These are phyloP conservation scores for Exobasidium rhododendri DNA, from an alignment of 1,284 basidiomycete genomes.

Conservation along the genomic window DNA sequence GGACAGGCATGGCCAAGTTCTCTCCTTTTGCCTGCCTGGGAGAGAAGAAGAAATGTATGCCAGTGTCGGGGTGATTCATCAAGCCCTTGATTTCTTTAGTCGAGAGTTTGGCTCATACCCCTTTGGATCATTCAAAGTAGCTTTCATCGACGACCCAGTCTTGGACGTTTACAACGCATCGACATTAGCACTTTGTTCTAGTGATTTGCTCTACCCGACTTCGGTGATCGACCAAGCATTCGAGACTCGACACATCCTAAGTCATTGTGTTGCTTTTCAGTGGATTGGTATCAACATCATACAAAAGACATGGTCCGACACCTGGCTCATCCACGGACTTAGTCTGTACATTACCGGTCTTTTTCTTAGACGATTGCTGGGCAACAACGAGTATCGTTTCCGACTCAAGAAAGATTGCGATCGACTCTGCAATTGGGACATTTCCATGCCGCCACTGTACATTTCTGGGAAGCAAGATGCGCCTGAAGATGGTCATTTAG, in stretches of 20 bases:
- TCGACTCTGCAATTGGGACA: constrained; percentile 82
- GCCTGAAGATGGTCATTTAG: constrained; percentile 43
- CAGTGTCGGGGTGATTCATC: constrained; percentile 73
- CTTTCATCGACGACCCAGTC: constrained; percentile 84
- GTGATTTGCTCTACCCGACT: constrained; percentile 80
- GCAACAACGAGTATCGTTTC: constrained; percentile 97
- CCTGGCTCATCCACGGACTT: constrained; percentile 92
- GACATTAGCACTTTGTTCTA: constrained; percentile 75
- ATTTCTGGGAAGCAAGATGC: constrained; percentile 79
- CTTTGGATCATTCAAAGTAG: constrained; percentile 83
- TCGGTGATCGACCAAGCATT: constrained; percentile 90
- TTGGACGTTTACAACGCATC: constrained; percentile 71
- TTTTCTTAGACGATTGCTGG: constrained; percentile 80
- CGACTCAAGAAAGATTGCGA: constrained; percentile 94
- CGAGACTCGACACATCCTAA: constrained; percentile 80
- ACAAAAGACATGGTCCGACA: constrained; percentile 88
- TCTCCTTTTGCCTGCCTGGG: constrained; percentile 89
- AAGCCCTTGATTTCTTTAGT: constrained; percentile 86
- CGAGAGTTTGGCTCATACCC: constrained; percentile 95
- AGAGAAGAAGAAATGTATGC: constrained; percentile 67
- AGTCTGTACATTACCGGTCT: constrained; percentile 85
- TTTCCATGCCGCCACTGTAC: constrained; percentile 86
- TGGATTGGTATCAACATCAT: constrained; percentile 98
- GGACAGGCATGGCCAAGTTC: constrained; percentile 64
- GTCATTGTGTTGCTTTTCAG: constrained; percentile 80